phyloP scores from a whole-genome alignment of 257 asterid species.

The Ocimum tenuiflorum region DNA sequence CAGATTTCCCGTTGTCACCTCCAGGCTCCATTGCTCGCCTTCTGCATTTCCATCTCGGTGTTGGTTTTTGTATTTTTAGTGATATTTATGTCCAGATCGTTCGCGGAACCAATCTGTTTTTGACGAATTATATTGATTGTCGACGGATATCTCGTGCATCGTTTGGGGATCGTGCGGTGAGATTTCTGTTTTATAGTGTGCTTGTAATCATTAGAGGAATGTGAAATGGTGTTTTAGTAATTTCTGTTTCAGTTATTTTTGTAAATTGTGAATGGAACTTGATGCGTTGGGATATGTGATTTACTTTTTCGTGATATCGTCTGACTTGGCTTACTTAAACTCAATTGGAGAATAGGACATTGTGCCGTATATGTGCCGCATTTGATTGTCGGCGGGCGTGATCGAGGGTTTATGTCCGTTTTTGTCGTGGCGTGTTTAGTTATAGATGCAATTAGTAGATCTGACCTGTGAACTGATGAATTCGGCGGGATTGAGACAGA shows the following conservation, averaged over 20 bases:
- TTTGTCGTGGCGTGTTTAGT: background rate
- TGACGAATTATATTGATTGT: background rate
- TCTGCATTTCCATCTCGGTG: conserved; percentile 18
- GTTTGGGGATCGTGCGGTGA: conserved; percentile 37
- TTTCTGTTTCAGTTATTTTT: background rate
- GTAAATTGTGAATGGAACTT: background rate
- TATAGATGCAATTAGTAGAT: conserved; percentile 22
- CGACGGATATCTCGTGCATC: background rate
- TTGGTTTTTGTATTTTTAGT: background rate
- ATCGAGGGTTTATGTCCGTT: conserved; percentile 7
- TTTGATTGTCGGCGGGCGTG: conserved; percentile 3
- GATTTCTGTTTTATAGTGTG: conserved; percentile 3
- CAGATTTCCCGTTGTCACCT: background rate
- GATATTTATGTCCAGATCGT: conserved; percentile 20
- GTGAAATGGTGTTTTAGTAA: background rate
- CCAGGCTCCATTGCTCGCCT: conserved; percentile 1
- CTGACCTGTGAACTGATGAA: conserved; percentile 31
- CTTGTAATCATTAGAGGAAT: background rate
- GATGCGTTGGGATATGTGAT: background rate
- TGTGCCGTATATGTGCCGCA: background rate
- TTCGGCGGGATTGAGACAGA: background rate
- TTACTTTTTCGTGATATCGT: background rate
- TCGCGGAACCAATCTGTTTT: conserved; percentile 14
- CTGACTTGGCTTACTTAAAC: conserved; percentile 26
- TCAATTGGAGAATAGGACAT: background rate